Conservation (phyloP, 257 asterid species). For the Salvia hispanica region DNA sequence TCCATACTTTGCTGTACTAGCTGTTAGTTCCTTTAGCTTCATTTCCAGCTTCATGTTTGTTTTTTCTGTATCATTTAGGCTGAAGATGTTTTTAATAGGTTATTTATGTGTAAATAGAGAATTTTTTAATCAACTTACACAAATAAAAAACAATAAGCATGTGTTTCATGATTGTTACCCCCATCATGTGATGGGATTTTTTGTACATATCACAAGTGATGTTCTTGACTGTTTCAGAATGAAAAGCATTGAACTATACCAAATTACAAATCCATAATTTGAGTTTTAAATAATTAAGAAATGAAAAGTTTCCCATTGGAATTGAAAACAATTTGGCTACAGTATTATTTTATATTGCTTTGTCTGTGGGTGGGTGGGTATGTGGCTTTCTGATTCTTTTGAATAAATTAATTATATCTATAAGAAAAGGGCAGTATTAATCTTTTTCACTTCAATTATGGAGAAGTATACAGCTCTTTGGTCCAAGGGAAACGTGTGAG, state of each 20-base stretch:
- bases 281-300: neutral
- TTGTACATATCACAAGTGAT: neutral
- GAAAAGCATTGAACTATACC: neutral
- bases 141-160: neutral
- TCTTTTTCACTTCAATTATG: too few species aligned
- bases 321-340: neutral
- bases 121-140: neutral
- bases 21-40: neutral
- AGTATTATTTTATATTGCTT: neutral
- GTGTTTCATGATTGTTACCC: neutral
- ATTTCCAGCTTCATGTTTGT: neutral
- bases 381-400: neutral
- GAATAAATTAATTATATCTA: too few species aligned
- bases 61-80: slow-evolving; percentile 6
- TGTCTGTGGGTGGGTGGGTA: neutral
- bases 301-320: neutral
- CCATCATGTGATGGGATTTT: neutral
- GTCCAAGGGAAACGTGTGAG: slow-evolving; percentile 16
- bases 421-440: too few species aligned
- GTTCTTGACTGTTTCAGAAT: neutral
- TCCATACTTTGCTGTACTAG: neutral
- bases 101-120: neutral
- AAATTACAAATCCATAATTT: neutral
- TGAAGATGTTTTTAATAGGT: neutral
- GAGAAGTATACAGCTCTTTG: too few species aligned